These are phyloP conservation scores for Diaporthe sp. DNA, from an alignment of 2,329 filamentous ascomycete genomes.

Conservation along the genomic window DNA sequence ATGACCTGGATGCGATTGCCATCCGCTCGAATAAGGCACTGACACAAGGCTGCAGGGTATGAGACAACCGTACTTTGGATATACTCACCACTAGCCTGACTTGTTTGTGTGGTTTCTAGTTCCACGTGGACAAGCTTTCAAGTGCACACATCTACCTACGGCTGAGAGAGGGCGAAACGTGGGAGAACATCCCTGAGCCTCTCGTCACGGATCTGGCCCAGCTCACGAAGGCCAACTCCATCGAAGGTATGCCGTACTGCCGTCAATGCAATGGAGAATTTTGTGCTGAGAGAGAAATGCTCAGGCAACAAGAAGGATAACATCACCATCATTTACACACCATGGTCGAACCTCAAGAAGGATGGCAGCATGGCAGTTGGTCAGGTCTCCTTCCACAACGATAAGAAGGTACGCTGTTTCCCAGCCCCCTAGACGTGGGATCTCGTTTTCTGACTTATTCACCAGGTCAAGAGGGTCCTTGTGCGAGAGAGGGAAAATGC, in stretches of 20 bases:
- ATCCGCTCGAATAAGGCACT: conserved; percentile 14
- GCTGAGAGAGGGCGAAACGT: conserved; percentile 80
- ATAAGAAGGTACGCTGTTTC: conserved; percentile 67
- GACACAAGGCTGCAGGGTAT: conserved; percentile 48
- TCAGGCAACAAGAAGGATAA: conserved; percentile 98
- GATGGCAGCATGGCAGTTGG: conserved; percentile 95
- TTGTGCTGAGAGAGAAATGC: neutral
- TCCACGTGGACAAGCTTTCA: conserved; percentile 97
- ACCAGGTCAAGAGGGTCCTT: conserved; percentile 82
- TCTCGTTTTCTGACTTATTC: neutral
- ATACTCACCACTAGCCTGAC: conserved; percentile 10
- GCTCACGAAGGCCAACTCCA: conserved; percentile 98
- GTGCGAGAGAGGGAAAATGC: conserved; percentile 86
- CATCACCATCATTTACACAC: conserved; percentile 95
- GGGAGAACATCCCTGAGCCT: conserved; percentile 83
- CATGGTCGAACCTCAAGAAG: conserved; percentile 94
- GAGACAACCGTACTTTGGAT: conserved; percentile 31
- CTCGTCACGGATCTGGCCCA: conserved; percentile 93
- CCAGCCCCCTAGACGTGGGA: neutral
- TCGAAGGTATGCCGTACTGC: conserved; percentile 76
- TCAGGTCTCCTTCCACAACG: conserved; percentile 94
- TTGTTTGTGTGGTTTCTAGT: conserved; percentile 62
- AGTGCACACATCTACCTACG: conserved; percentile 97
- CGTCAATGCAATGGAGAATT: neutral
- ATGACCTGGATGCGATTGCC: too few relatives aligned